Evolutionary conservation across 495 filamentous ascomycete genomes (phyloP).

Genomic region (Trichoderma reesei): DNA sequence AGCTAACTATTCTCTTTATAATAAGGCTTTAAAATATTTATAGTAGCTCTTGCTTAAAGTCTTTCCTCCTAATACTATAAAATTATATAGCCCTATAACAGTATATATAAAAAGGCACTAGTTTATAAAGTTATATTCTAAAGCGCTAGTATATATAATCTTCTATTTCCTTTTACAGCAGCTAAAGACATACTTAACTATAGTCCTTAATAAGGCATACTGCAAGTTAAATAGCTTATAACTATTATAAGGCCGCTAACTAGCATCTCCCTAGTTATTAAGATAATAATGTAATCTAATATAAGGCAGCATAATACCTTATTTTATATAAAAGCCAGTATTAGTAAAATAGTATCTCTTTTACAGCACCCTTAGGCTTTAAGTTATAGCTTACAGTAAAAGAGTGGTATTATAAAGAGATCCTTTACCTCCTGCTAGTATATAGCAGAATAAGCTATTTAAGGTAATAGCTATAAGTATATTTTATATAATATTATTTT

Average conservation of each 20-base stretch:
- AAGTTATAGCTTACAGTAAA: background rate
- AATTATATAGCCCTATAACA: too few species aligned
- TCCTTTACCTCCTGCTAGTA: background rate
- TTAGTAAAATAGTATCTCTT: conserved; percentile 9
- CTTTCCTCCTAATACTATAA: too few species aligned
- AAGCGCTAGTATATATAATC: too few species aligned
- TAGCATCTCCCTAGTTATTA: background rate
- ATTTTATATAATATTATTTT: conserved; percentile 10
- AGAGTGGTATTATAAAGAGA: background rate
- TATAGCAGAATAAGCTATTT: conserved; percentile 10
- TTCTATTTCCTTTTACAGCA: background rate
- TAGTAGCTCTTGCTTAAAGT: too few species aligned
- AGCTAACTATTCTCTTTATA: too few species aligned
- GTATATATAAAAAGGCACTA: too few species aligned
- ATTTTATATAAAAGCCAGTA: conserved; percentile 6
- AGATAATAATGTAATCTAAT: background rate
- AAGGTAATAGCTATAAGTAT: conserved; percentile 1
- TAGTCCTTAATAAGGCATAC: background rate
- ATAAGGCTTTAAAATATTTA: too few species aligned
- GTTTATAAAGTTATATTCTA: too few species aligned
- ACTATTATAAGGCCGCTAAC: background rate
- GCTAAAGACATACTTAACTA: background rate
- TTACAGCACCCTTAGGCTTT: background rate
- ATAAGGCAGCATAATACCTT: background rate
- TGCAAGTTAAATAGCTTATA: background rate